A percentile compares a stretch with the other conserved stretches of the same genome.
Evolutionary conservation across 106 monocot genomes (phyloP).

Genomic region (Platanthera guangdongensis): DNA sequence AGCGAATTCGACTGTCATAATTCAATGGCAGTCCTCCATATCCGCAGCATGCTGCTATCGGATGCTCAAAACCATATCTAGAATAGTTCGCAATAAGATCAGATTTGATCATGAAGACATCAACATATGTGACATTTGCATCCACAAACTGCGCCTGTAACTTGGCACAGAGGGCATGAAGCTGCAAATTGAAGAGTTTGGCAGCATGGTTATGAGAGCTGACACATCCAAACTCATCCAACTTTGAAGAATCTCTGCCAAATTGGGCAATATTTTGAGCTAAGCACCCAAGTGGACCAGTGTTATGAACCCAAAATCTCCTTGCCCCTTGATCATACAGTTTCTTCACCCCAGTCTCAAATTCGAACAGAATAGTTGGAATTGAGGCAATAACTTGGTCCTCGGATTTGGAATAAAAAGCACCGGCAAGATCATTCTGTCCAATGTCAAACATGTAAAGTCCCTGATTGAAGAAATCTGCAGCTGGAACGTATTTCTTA

Average conservation of each 20-base stretch:
- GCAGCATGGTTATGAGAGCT: slow-evolving; percentile 68
- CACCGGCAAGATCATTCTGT: slow-evolving; percentile 88
- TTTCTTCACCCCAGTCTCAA: slow-evolving; percentile 76
- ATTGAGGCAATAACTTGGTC: slow-evolving; percentile 83
- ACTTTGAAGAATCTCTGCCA: slow-evolving; percentile 69
- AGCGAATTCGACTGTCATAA: slow-evolving; percentile 48
- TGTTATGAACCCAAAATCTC: slow-evolving; percentile 92
- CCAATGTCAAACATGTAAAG: slow-evolving; percentile 95
- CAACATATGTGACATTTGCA: slow-evolving; percentile 60
- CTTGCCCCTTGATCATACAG: slow-evolving; percentile 85
- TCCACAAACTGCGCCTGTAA: slow-evolving; percentile 39
- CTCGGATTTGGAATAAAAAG: slow-evolving; percentile 69
- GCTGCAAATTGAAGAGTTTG: slow-evolving; percentile 79
- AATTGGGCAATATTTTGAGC: slow-evolving; percentile 61
- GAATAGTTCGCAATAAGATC: slow-evolving; percentile 75
- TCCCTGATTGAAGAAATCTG: slow-evolving; percentile 51
- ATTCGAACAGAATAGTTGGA: slow-evolving; percentile 70
- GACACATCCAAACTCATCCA: slow-evolving; percentile 76
- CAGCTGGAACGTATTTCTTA: slow-evolving; percentile 59
- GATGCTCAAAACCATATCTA: slow-evolving; percentile 69
- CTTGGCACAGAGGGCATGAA: slow-evolving; percentile 68
- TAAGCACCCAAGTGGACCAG: slow-evolving; percentile 89
- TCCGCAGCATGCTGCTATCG: slow-evolving; percentile 68
- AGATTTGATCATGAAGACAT: slow-evolving; percentile 69
- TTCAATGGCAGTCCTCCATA: slow-evolving; percentile 74